These are phyloP conservation scores for Paradendryphiella salina DNA, from an alignment of 2,329 filamentous ascomycete species.

Conservation along the genomic window DNA sequence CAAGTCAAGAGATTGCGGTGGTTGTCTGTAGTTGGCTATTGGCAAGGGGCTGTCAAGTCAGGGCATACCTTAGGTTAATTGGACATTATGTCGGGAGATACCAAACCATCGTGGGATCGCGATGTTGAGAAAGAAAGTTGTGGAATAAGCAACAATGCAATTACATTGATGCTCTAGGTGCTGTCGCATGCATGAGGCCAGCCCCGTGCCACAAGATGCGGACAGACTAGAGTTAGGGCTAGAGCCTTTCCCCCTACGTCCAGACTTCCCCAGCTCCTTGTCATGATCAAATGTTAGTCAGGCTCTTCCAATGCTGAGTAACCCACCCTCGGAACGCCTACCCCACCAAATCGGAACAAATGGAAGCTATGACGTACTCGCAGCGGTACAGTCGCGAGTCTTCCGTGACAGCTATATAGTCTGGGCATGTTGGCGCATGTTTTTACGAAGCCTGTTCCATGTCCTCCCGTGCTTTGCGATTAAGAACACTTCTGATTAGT, in stretches of 20 bases:
- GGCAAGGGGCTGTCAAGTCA: background rate
- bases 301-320: conserved; percentile 40
- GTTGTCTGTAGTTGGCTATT: background rate
- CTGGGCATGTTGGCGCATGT: background rate
- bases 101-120: background rate
- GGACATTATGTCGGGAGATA: background rate
- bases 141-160: too few relatives aligned
- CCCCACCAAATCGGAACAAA: conserved; percentile 14
- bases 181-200: background rate
- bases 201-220: background rate
- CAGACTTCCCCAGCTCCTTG: conserved; percentile 1
- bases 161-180: background rate
- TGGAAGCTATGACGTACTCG: conserved; percentile 26
- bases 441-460: conserved; percentile 11
- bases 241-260: background rate
- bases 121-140: background rate
- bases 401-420: conserved; percentile 32
- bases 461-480: conserved; percentile 22
- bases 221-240: background rate
- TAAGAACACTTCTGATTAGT: conserved; percentile 16
- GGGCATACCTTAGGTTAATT: background rate
- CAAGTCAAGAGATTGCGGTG: background rate
- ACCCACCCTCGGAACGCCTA: conserved; percentile 14
- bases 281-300: conserved; percentile 21
- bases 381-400: conserved; percentile 14